Evolutionary conservation across 129 eudicot species (phyloP), one percentile per base, ranked within the genome.

Genomic region (Pulicaria dysenterica): DNA sequence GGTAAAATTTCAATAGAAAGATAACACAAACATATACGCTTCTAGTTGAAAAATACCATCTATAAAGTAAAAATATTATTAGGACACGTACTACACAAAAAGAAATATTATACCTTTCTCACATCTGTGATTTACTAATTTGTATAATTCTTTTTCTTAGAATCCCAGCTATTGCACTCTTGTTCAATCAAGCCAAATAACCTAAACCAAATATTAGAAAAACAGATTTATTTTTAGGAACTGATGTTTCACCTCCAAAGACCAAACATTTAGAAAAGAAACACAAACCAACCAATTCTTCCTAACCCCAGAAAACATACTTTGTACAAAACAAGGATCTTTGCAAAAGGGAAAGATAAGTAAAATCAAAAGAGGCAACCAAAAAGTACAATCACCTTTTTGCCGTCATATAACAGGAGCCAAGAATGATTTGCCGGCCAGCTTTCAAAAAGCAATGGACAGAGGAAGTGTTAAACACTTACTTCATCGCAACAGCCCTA

Each of bases 371-470:
- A 49, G 82, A 78, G 77, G 67, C 70, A 70, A 63, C 15, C 39
- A 6, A 46, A 53, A 78, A 72, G 77, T 45, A 44, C 44, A 61
- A 70, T 60, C 42, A 70, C 81, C 76, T 42, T 43, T n/a, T 44
- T 61, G 72, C 76, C 76, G 67, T 40, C 68, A 13, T 66, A 67
- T 65, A 58, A 81, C 81, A 37, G 51, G 48, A 89, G 96, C 96
- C 96, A 90, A 90, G 96, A 87, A 87, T 90, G 94, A 87, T 80
- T 90, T 90, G 91, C 94, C 94, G 79, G 82, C 75, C 82, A 78
- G 77, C 82, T 78, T 50, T 24, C 71, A 64, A 36, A 19, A 76
- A 79, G 85, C 88, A 77, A 54, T n/a, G 5, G 48, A 50, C n/a
- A n/a, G 5, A 4, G 1, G 63, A 1, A 37, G 24, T 61, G 45